phyloP scores from a whole-genome alignment of 805 yeast genomes.

The Nakazawaea siamensis region DNA sequence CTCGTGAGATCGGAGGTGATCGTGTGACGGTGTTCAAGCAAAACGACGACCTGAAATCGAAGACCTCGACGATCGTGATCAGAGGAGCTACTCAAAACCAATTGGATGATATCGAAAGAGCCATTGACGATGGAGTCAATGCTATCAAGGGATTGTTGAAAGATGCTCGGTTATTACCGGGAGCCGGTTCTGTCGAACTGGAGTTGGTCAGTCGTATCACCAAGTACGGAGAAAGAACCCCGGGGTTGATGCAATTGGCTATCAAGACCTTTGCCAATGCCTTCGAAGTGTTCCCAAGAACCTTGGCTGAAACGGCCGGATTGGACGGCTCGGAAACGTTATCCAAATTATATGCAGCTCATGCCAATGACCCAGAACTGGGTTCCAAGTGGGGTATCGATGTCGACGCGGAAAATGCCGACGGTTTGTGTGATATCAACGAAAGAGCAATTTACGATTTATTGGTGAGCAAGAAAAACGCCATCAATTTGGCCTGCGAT shows the following conservation, averaged over 20 bases:
- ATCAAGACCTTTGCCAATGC: slow-evolving; percentile 92
- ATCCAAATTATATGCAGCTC: slow-evolving; percentile 84
- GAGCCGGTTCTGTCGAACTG: slow-evolving; percentile 94
- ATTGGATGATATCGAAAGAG: slow-evolving; percentile 92
- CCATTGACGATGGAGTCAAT: slow-evolving; percentile 94
- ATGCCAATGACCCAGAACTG: slow-evolving; percentile 37
- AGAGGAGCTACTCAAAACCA: slow-evolving; percentile 95
- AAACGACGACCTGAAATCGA: slow-evolving; percentile 46
- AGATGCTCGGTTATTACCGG: slow-evolving; percentile 77
- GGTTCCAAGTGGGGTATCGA: slow-evolving; percentile 52
- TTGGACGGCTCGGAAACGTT: slow-evolving; percentile 84
- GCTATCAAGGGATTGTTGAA: slow-evolving; percentile 84
- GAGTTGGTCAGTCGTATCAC: slow-evolving; percentile 77
- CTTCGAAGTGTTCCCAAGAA: slow-evolving; percentile 88
- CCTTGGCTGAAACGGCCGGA: slow-evolving; percentile 92
- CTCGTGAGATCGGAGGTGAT: slow-evolving; percentile 95
- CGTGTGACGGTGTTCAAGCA: slow-evolving; percentile 93
- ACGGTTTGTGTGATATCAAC: slow-evolving; percentile 66
- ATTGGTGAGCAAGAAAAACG: slow-evolving; percentile 72
- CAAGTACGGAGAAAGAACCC: slow-evolving; percentile 85
- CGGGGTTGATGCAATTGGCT: slow-evolving; percentile 88
- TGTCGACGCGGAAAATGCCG: slow-evolving; percentile 61
- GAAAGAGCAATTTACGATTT: slow-evolving; percentile 72
- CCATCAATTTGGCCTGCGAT: slow-evolving; percentile 89
- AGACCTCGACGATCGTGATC: slow-evolving; percentile 86